phyloP scores from a whole-genome alignment of 495 filamentous ascomycete species.

The Hyaloscypha variabilis region DNA sequence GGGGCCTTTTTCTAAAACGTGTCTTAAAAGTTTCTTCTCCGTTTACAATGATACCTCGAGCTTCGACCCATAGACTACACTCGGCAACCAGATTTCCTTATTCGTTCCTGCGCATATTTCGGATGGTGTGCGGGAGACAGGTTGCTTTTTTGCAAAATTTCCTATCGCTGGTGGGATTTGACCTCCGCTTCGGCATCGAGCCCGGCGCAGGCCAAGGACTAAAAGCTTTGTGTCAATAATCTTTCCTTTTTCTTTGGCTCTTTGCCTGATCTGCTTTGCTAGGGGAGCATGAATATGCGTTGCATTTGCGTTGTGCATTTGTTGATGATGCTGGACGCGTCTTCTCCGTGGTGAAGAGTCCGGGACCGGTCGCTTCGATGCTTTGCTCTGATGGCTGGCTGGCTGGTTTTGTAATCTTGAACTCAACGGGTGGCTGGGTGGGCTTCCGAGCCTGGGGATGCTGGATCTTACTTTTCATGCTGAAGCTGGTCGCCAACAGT shows the following conservation, averaged over 20 bases:
- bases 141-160: slow-evolving; percentile 31
- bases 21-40: slow-evolving; percentile 43
- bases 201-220: slow-evolving; percentile 15
- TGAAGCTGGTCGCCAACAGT: slow-evolving; percentile 30
- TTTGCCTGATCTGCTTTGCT: slow-evolving; percentile 19
- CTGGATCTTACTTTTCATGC: slow-evolving; percentile 8
- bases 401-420: slow-evolving; percentile 32
- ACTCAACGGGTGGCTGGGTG: slow-evolving; percentile 8
- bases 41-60: slow-evolving; percentile 47
- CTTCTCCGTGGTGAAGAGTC: neutral
- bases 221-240: slow-evolving; percentile 35
- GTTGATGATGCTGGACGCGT: slow-evolving; percentile 14
- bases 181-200: slow-evolving; percentile 21
- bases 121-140: slow-evolving; percentile 31
- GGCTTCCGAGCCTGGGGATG: slow-evolving; percentile 16
- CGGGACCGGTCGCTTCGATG: slow-evolving; percentile 11
- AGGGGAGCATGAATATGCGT: slow-evolving; percentile 22
- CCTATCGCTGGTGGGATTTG: slow-evolving; percentile 32
- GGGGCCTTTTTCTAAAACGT: slow-evolving; percentile 41
- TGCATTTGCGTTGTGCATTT: slow-evolving; percentile 24
- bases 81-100: slow-evolving; percentile 31
- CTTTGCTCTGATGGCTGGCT: slow-evolving; percentile 28
- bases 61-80: slow-evolving; percentile 35
- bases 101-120: slow-evolving; percentile 33
- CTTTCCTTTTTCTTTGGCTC: slow-evolving; percentile 19